Conservation (phyloP, 108 stramenopile genomes). For the Parietichytrium sp. region DNA sequence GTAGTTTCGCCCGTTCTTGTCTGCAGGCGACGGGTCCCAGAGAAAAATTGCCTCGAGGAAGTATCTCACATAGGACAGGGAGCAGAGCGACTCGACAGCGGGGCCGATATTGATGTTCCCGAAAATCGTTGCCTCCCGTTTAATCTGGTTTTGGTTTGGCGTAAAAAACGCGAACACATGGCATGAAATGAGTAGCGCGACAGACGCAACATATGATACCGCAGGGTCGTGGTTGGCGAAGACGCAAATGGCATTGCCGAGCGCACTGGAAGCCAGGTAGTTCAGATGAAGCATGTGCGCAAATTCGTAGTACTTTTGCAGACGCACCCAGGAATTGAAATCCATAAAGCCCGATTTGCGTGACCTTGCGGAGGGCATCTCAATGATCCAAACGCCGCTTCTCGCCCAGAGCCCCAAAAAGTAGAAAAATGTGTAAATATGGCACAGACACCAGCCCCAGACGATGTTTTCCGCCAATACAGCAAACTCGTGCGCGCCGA, state of each 20-base stretch:
- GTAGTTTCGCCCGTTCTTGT: neutral
- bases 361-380: no score
- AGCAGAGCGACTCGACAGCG: neutral
- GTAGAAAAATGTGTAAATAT: conserved; percentile 17
- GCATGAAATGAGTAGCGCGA: conserved; percentile 18
- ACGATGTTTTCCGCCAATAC: neutral
- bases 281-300: conserved; percentile 30
- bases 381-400: conserved; percentile 23
- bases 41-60: conserved; percentile 36
- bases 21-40: conserved; percentile 14
- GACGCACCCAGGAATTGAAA: conserved; percentile 5
- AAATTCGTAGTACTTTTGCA: conserved; percentile 39
- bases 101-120: conserved; percentile 30
- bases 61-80: neutral
- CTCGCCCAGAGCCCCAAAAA: conserved; percentile 24
- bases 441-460: conserved; percentile 19
- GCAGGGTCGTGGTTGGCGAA: conserved; percentile 17
- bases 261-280: neutral
- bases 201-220: conserved; percentile 25
- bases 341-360: no score
- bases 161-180: conserved; percentile 31
- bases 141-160: conserved; percentile 21
- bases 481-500: conserved; percentile 21
- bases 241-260: conserved; percentile 17
- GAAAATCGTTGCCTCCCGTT: neutral